Percentiles rank a stretch among this genome's conserved stretches.
These are phyloP conservation scores for Zygosaccharomyces rouxii DNA, from an alignment of 805 yeast species.

Conservation along the genomic window DNA sequence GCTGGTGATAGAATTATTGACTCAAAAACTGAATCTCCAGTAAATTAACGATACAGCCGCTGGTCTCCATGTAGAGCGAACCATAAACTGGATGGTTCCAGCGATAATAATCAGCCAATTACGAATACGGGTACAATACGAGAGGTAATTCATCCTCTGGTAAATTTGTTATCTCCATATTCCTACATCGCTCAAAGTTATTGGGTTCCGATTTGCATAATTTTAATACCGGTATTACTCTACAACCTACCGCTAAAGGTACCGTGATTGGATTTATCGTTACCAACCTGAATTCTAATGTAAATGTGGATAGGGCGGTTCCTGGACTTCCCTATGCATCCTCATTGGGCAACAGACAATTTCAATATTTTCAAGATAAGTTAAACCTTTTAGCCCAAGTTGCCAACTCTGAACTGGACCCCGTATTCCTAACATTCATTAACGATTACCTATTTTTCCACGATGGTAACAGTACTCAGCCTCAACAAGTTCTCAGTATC, in stretches of 20 bases:
- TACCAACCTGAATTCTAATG: slow-evolving; percentile 35
- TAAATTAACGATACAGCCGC: slow-evolving; percentile 51
- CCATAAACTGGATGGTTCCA: slow-evolving; percentile 45
- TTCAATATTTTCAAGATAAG: slow-evolving; percentile 43
- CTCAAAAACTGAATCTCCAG: not conserved
- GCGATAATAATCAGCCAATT: slow-evolving; percentile 45
- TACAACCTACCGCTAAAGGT: slow-evolving; percentile 51
- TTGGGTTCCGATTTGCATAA: slow-evolving; percentile 31
- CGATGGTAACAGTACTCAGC: slow-evolving; percentile 47
- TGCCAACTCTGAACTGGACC: slow-evolving; percentile 45
- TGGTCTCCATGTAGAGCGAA: slow-evolving; percentile 58
- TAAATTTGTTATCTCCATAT: slow-evolving; percentile 45
- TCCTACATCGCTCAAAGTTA: slow-evolving; percentile 49
- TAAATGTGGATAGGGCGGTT: slow-evolving; percentile 39
- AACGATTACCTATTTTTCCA: slow-evolving; percentile 50
- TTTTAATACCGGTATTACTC: slow-evolving; percentile 39
- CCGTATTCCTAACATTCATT: slow-evolving; percentile 45
- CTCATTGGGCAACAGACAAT: slow-evolving; percentile 29
- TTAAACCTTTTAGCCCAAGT: slow-evolving; percentile 41
- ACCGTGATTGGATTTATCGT: slow-evolving; percentile 45
- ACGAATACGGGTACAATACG: slow-evolving; percentile 46
- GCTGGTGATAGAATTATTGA: not conserved
- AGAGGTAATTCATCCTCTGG: slow-evolving; percentile 47
- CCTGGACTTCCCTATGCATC: slow-evolving; percentile 44
- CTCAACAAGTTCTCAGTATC: slow-evolving; percentile 48